These are phyloP conservation scores for Biancaea sappan DNA, from an alignment of 306 rosid species.

Conservation along the genomic window DNA sequence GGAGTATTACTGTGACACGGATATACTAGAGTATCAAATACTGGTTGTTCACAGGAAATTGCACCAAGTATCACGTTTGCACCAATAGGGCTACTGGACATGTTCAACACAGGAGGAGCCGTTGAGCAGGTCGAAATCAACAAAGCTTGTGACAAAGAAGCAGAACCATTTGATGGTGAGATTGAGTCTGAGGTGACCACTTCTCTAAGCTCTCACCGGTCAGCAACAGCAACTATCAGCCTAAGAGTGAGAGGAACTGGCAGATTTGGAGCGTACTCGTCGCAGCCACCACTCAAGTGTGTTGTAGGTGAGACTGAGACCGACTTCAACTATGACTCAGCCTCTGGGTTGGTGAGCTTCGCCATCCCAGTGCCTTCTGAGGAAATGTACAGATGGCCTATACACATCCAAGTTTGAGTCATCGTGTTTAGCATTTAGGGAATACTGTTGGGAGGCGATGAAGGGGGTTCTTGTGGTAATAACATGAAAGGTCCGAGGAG, in stretches of 20 bases:
- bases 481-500: background rate
- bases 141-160: conserved; percentile 25
- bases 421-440: background rate
- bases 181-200: conserved; percentile 1
- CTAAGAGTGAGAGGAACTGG: conserved; percentile 76
- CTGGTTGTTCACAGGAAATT: conserved; percentile 52
- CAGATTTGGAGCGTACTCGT: conserved; percentile 74
- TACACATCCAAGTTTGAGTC: conserved; percentile 66
- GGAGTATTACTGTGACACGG: no score
- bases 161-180: background rate
- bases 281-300: conserved; percentile 67
- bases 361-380: conserved; percentile 54
- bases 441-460: background rate
- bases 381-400: conserved; percentile 75
- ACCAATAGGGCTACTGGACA: conserved; percentile 79
- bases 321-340: conserved; percentile 51
- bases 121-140: conserved; percentile 62
- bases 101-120: conserved; percentile 85
- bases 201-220: conserved; percentile 15
- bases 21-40: background rate
- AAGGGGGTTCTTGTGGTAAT: background rate
- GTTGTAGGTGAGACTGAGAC: conserved; percentile 48
- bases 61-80: conserved; percentile 65
- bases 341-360: conserved; percentile 63
- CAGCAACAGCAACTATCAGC: conserved; percentile 49